Conservation (phyloP, 805 yeast genomes). For the Metschnikowia matae region DNA sequence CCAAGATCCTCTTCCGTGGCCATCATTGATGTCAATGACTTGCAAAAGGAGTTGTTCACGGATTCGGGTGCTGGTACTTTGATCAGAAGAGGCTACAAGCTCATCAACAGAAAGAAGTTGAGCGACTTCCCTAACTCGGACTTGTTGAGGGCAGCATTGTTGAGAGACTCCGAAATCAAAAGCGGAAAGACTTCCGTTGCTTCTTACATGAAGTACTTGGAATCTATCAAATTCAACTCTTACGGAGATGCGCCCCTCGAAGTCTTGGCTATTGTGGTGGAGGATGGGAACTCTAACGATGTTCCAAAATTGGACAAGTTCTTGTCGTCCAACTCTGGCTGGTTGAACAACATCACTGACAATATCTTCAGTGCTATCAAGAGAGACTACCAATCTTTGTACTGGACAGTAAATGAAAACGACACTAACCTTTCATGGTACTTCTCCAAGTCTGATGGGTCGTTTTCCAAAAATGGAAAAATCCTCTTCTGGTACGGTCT, state of each 20-base stretch:
- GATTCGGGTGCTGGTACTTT: constrained; percentile 99
- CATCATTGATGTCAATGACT: constrained; percentile 88
- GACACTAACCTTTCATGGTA: constrained; percentile 90
- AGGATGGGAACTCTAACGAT: constrained; percentile 28
- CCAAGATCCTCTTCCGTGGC: constrained; percentile 98
- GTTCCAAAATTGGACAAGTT: constrained; percentile 80
- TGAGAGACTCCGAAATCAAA: constrained; percentile 70
- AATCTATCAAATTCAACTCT: constrained; percentile 58
- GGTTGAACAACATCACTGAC: constrained; percentile 97
- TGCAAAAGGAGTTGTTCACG: constrained; percentile 95
- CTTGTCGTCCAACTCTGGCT: constrained; percentile 81
- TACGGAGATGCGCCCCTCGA: constrained; percentile 96
- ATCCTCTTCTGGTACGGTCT: constrained; percentile 95
- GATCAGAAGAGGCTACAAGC: constrained; percentile 94
- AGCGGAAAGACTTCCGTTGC: constrained; percentile 74
- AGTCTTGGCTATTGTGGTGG: constrained; percentile 78
- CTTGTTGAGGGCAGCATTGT: constrained; percentile 68
- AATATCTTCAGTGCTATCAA: constrained; percentile 81
- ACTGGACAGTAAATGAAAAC: constrained; percentile 88
- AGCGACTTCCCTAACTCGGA: constrained; percentile 72
- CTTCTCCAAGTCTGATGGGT: constrained; percentile 90
- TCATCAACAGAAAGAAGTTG: constrained; percentile 65
- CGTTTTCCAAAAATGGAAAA: constrained; percentile 83
- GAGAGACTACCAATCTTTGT: constrained; percentile 67
- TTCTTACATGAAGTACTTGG: constrained; percentile 71